Evolutionary conservation across 306 rosid species (phyloP).

Genomic region (Prunus fruticosa): DNA sequence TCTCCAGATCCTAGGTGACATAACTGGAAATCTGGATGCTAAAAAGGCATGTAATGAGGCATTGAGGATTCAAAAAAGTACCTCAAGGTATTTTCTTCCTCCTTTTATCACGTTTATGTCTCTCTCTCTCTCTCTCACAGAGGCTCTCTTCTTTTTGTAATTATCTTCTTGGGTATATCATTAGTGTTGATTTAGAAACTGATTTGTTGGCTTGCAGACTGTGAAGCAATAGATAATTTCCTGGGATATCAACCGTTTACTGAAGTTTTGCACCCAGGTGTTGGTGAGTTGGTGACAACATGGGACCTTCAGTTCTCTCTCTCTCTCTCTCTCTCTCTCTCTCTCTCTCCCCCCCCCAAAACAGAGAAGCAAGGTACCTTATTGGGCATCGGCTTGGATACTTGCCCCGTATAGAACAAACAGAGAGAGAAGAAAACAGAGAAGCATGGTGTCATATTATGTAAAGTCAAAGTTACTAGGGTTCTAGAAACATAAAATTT

Average conservation of each 20-base stretch:
- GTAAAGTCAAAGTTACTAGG: not conserved
- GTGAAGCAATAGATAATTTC: conserved; percentile 35
- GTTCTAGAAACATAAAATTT: not conserved
- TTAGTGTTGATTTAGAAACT: not conserved
- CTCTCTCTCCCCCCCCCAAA: not conserved
- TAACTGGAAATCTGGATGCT: conserved; percentile 78
- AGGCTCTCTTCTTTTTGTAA: not conserved
- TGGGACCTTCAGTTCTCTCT: conserved; percentile 12
- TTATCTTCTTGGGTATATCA: not conserved
- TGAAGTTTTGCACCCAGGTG: conserved; percentile 23
- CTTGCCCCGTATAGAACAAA: not conserved
- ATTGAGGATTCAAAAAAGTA: conserved; percentile 86
- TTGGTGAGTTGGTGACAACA: conserved; percentile 15
- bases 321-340: not conserved
- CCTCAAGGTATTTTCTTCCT: conserved; percentile 55
- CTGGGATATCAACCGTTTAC: not conserved
- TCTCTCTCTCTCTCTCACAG: not conserved
- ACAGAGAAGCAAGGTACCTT: not conserved
- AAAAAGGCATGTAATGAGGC: conserved; percentile 78
- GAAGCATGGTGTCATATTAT: not conserved
- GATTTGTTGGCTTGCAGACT: conserved; percentile 38
- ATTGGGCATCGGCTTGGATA: not conserved
- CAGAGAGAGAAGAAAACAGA: not conserved
- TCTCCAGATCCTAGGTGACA: conserved; percentile 73
- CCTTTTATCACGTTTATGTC: not conserved